Conservation (phyloP, 1,284 basidiomycete species). For the Trametes pubescens region DNA sequence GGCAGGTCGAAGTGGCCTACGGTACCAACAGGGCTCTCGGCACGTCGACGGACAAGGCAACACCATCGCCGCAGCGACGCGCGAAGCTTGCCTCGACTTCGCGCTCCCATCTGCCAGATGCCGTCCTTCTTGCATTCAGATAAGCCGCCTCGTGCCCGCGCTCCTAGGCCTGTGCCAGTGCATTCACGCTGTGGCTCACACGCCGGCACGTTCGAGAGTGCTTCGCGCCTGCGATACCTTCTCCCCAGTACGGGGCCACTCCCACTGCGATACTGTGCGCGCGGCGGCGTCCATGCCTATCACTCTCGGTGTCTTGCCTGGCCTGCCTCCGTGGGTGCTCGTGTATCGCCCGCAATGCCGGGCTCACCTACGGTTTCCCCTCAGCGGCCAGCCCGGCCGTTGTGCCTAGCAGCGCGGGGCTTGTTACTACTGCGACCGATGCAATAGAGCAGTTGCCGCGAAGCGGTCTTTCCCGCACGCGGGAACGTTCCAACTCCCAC, state of each 20-base stretch:
- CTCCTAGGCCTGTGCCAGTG: background rate
- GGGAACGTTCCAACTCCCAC: constrained; percentile 10
- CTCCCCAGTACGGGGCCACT: background rate
- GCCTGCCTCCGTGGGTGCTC: constrained; percentile 7
- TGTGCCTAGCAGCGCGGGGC: background rate
- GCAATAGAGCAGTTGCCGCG: constrained; percentile 6
- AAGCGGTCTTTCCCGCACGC: background rate
- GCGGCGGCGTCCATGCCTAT: constrained; percentile 13
- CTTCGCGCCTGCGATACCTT: constrained; percentile 7
- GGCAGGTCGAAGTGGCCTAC: background rate
- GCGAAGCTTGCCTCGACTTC: background rate
- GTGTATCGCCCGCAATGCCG: background rate
- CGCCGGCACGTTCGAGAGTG: constrained; percentile 15
- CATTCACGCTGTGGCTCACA: constrained; percentile 12
- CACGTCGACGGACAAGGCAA: constrained; percentile 12
- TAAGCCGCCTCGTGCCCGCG: constrained; percentile 29
- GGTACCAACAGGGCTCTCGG: background rate
- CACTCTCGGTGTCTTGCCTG: constrained; percentile 17
- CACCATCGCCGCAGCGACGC: constrained; percentile 19
- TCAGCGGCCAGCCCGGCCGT: background rate
- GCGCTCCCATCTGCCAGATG: constrained; percentile 11
- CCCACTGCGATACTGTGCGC: constrained; percentile 1
- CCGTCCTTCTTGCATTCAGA: constrained; percentile 26
- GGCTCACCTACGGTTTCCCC: background rate
- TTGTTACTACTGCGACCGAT: background rate